Evolutionary conservation across 1,284 basidiomycete species (phyloP).

Genomic region (Ustilago curta): DNA sequence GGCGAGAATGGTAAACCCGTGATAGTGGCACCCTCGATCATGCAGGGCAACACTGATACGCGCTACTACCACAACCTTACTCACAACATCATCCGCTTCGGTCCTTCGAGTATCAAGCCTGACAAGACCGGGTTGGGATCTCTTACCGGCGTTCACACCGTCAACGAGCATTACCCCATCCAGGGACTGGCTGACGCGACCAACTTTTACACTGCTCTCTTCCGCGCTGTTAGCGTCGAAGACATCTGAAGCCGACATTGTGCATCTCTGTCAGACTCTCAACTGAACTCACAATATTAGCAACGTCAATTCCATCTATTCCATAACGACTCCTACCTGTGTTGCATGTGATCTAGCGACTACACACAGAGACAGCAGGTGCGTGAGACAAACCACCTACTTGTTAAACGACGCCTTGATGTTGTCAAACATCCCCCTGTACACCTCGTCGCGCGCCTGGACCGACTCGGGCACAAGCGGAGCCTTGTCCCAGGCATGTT

Average conservation of each 20-base stretch:
- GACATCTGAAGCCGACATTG: conserved; percentile 27
- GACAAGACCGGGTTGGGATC: conserved; percentile 69
- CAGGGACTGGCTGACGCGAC: conserved; percentile 71
- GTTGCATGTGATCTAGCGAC: not conserved
- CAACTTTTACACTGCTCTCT: conserved; percentile 72
- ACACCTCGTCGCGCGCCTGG: conserved; percentile 28
- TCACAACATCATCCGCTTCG: conserved; percentile 74
- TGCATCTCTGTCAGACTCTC: too few species aligned
- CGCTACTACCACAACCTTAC: conserved; percentile 73
- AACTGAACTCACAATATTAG: not conserved
- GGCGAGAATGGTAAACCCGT: conserved; percentile 69
- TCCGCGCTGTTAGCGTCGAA: conserved; percentile 70
- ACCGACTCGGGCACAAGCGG: conserved; percentile 34
- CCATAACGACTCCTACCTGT: not conserved
- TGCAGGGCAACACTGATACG: conserved; percentile 73
- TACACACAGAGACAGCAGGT: not conserved
- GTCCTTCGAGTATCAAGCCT: conserved; percentile 52
- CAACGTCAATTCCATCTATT: not conserved
- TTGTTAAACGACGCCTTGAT: conserved; percentile 17
- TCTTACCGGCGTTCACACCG: conserved; percentile 76
- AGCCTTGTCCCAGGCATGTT: conserved; percentile 63
- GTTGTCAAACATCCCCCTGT: conserved; percentile 33
- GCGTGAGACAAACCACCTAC: not conserved
- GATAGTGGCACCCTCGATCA: conserved; percentile 74
- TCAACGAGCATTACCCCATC: conserved; percentile 74